Evolutionary conservation across 2,329 filamentous ascomycete species (phyloP), one percentile per base, ranked within the genome.

Genomic region (Rutstroemia sydowiana): DNA sequence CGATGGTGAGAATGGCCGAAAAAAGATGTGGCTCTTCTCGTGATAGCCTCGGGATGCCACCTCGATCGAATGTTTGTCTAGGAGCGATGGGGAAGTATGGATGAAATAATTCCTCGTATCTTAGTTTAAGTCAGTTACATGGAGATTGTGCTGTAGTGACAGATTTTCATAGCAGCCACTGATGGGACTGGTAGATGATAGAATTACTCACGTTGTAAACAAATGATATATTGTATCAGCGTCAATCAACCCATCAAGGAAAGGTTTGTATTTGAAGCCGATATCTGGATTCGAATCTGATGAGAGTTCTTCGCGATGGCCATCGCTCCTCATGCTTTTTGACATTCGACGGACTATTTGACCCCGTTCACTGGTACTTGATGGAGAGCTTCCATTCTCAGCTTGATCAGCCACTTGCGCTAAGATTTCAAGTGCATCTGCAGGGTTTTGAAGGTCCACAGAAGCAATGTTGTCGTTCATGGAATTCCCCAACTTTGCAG

Each of bases 1-100:
- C 80, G 45, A 88, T 83, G 1, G 84, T 83, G 3, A 88, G 70
- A 2, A 88, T 79, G 0, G 84, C 84, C 0, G 84, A 87, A 14
- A 88, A 72, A 0, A 88, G 71, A 61, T 87, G 80, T 28, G 77
- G 81, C 61, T 87, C 84, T 26, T 77, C 76, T 2, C 73, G 71
- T 5, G 81, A 78, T 66, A 51, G 50, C 62, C 62, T 76, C 69
- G 13, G 69, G 65, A 36, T 74, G 70, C 55, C 80, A 72, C 57
- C 84, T 78, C 40, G 81, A 78, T 56, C 76, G 42, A 65, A 65
- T 2, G 60, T 60, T 23, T 62, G 75, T 34, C 73, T 71, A 9
- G 83, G 80, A 0, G 84, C 83, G 23, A 88, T 70, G 0, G 85
- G 84, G 51, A 86, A 85, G 68, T 83, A 87, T 0, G 81, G 80